Percentiles rank a stretch among this genome's conserved stretches.
These are phyloP conservation scores for Magnusiomyces paraingens DNA, from an alignment of 1,139 yeast species.

Conservation along the genomic window DNA sequence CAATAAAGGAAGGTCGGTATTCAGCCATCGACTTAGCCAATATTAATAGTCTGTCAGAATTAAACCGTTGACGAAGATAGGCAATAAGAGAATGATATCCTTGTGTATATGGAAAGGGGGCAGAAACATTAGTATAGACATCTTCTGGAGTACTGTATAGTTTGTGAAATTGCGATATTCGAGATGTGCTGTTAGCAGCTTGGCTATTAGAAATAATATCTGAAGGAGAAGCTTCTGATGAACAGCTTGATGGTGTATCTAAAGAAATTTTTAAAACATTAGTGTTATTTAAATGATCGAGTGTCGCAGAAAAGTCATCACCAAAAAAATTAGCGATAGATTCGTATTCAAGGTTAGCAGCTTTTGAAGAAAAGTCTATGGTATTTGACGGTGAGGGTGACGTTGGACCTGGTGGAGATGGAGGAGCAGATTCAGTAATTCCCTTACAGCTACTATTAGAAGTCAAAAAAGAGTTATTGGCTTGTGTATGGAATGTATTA, in stretches of 20 bases:
- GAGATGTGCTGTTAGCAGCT: no score
- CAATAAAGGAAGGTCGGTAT: conserved; percentile 86
- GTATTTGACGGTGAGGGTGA: background rate
- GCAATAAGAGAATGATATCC: conserved; percentile 81
- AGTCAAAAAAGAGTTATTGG: background rate
- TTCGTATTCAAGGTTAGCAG: conserved; percentile 16
- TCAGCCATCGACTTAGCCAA: conserved; percentile 89
- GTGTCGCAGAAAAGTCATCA: background rate
- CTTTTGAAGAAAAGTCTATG: conserved; percentile 15
- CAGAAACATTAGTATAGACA: conserved; percentile 24
- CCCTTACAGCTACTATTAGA: no score
- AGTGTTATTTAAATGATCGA: no score
- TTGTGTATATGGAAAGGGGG: conserved; percentile 81
- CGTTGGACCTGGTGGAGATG: conserved; percentile 1
- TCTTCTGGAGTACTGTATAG: conserved; percentile 23
- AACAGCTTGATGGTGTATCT: no score
- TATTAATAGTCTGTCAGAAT: conserved; percentile 61
- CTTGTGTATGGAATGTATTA: background rate
- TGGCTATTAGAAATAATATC: no score
- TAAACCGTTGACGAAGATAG: conserved; percentile 66
- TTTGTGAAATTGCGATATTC: background rate
- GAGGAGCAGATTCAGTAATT: background rate
- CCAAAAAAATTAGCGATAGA: conserved; percentile 13
- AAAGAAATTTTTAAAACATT: no score
- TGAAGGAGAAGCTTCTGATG: no score